These are phyloP conservation scores for Heteromeles arbutifolia DNA, from an alignment of 306 rosid species.

Conservation along the genomic window DNA sequence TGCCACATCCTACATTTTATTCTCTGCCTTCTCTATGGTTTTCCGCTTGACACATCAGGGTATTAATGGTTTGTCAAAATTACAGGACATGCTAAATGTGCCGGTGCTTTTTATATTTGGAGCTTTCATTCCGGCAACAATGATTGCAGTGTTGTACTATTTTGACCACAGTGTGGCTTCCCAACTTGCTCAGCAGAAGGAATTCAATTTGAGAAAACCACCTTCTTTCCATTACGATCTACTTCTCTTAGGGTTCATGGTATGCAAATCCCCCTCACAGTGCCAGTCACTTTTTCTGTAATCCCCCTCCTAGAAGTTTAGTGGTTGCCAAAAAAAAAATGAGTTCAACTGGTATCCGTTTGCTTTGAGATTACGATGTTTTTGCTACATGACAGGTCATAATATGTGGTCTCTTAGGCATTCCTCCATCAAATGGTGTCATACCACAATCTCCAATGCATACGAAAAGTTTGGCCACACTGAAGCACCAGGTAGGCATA, in stretches of 20 bases:
- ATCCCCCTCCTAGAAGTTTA: neutral
- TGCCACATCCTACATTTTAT: constrained; percentile 1
- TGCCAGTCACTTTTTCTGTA: neutral
- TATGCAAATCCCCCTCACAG: constrained; percentile 17
- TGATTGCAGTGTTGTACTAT: constrained; percentile 81
- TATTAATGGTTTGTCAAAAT: constrained; percentile 10
- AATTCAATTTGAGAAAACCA: constrained; percentile 74
- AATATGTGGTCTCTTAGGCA: constrained; percentile 69
- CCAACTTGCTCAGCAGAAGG: constrained; percentile 84
- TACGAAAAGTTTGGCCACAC: constrained; percentile 69
- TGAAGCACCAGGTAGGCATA: constrained; percentile 62
- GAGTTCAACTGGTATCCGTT: neutral
- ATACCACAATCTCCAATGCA: constrained; percentile 93
- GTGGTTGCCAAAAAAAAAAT: neutral
- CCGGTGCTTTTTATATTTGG: constrained; percentile 65
- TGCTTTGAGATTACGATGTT: constrained; percentile 3
- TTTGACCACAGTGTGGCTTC: constrained; percentile 88
- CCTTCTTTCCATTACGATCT: constrained; percentile 76
- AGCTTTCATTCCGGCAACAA: constrained; percentile 76
- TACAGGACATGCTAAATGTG: constrained; percentile 73
- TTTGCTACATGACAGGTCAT: constrained; percentile 49
- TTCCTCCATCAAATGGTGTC: constrained; percentile 81
- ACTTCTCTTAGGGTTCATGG: constrained; percentile 83
- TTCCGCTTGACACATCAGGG: neutral
- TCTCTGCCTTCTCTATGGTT: neutral